Conservation (phyloP, 306 rosid species). For the Aeschynomene evenia region DNA sequence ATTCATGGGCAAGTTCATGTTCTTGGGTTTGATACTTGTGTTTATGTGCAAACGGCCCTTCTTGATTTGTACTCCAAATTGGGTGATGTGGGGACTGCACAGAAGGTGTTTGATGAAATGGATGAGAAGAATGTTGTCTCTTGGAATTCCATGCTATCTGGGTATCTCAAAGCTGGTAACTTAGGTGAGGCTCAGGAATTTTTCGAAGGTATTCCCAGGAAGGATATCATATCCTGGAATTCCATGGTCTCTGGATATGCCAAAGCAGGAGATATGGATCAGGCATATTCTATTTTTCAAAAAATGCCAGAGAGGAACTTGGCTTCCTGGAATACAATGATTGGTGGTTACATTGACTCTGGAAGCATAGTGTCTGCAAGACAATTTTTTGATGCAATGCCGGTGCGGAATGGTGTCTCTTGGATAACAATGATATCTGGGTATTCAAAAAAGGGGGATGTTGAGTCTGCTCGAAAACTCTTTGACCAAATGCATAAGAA, state of each 20-base stretch:
- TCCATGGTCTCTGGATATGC: constrained; percentile 66
- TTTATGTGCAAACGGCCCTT: constrained; percentile 70
- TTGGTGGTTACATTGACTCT: constrained; percentile 54
- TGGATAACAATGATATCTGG: constrained; percentile 67
- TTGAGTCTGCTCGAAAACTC: constrained; percentile 53
- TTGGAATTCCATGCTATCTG: constrained; percentile 74
- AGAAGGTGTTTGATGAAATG: constrained; percentile 64
- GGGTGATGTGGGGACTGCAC: constrained; percentile 51
- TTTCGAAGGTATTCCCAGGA: constrained; percentile 57
- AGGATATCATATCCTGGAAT: constrained; percentile 75
- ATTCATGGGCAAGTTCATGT: constrained; percentile 68
- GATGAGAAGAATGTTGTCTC: constrained; percentile 63
- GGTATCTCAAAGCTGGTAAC: constrained; percentile 55
- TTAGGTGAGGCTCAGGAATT: constrained; percentile 47
- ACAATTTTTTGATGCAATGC: constrained; percentile 54
- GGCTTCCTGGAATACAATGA: constrained; percentile 75
- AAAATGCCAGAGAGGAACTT: constrained; percentile 57
- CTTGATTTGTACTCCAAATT: constrained; percentile 58
- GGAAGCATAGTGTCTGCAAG: constrained; percentile 51
- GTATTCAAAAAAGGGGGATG: constrained; percentile 63
- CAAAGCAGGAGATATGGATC: constrained; percentile 51
- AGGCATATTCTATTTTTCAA: constrained; percentile 52
- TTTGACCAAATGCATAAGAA: constrained; percentile 53
- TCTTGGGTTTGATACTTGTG: constrained; percentile 53
- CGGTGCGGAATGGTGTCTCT: constrained; percentile 53